phyloP scores from a whole-genome alignment of 1,139 yeast genomes.

The Taiozyma sp. region DNA sequence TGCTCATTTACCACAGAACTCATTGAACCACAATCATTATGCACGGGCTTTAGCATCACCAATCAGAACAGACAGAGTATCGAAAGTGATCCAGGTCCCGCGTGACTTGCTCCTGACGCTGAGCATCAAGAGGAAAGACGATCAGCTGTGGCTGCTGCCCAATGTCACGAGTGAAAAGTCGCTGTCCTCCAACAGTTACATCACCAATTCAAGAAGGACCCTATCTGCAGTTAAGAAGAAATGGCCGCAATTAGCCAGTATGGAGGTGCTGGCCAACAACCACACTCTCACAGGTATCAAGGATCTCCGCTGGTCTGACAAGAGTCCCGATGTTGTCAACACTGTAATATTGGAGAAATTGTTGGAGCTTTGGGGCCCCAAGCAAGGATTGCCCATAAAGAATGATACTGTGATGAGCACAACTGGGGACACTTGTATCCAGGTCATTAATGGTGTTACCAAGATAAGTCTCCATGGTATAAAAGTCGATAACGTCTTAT shows the following conservation, averaged over 20 bases:
- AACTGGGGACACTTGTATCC: not conserved
- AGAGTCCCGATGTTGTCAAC: conserved; percentile 9
- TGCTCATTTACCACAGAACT: not conserved
- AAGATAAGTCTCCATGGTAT: not conserved
- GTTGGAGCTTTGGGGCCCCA: not conserved
- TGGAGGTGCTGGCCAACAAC: conserved; percentile 12
- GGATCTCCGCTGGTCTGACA: conserved; percentile 12
- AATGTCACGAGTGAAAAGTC: conserved; percentile 7
- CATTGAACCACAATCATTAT: conserved; percentile 9
- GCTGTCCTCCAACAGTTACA: conserved; percentile 13
- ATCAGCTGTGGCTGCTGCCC: conserved; percentile 16
- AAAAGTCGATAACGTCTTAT: not conserved
- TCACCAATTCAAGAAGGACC: not conserved
- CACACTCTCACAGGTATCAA: conserved; percentile 5
- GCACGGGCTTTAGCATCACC: conserved; percentile 15
- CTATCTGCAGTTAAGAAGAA: conserved; percentile 1
- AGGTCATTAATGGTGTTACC: not conserved
- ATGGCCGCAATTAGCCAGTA: conserved; percentile 11
- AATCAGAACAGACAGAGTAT: conserved; percentile 10
- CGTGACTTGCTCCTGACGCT: conserved; percentile 10
- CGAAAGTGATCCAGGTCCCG: conserved; percentile 11
- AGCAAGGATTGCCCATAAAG: not conserved
- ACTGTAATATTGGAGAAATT: conserved; percentile 8
- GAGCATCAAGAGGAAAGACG: not conserved
- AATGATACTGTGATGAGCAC: not conserved